Evolutionary conservation across 1,284 basidiomycete genomes (phyloP), one percentile per base, ranked within the genome.

Genomic region (Heliocybe sulcata): DNA sequence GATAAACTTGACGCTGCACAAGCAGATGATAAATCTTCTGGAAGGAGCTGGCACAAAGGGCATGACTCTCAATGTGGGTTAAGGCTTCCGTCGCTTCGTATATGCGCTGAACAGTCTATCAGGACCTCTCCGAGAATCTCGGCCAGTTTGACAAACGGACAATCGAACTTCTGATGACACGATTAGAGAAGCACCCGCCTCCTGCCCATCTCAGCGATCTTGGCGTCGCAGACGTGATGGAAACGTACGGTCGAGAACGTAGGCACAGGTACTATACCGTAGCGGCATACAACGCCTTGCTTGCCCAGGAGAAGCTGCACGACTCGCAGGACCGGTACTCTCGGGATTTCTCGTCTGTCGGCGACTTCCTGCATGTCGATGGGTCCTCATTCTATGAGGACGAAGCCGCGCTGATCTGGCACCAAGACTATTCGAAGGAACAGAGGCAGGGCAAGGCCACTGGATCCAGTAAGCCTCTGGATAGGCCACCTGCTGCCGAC

Each of bases 211-310:
- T 92, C 3, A 72, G 72, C 49, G 88, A 94, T 67, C 72, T 89
- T 45, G 78, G 80, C 27, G 77, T 89, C 52, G 76, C 79, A 16
- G 80, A 81, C 50, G 65, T 90, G 25, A 81, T 84, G 72, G 92
- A 93, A 66, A 89, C 81, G 0, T 75, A 77, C 60, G 90, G 90
- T 3, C 81, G 91, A 47, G 88, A 94, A 70, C 83, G 89, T 31
- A 81, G 88, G 19, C 83, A 89, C 67, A 77, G 89, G 58, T 92
- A 89, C 66, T 92, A 83, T 69, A 90, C 87, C 0, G 65, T 84
- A 53, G 74, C 76, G 1, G 77, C 81, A 38, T 90, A 85, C 66
- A 74, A 69, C 25, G 66, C 70, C 33, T 72, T 89, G 47, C 72
- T 86, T 47, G 71, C 72, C 2, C 72, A 73, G 55, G 86, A 90